A percentile compares a stretch with the other conserved stretches of the same genome.
These are phyloP conservation scores for Aureobasidium uvarum DNA, from an alignment of 2,329 filamentous ascomycete genomes.

Conservation along the genomic window DNA sequence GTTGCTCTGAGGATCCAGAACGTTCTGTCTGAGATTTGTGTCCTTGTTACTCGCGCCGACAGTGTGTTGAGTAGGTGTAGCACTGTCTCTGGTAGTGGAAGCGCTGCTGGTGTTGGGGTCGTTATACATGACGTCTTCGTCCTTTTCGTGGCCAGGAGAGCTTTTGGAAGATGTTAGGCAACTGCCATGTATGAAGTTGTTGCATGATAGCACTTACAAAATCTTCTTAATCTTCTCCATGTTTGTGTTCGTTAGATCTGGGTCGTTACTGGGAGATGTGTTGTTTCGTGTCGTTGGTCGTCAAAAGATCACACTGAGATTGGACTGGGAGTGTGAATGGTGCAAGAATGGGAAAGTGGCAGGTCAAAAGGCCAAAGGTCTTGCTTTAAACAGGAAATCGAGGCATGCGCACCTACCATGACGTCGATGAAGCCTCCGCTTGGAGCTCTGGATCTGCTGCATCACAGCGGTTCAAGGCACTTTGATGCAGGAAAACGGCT, in stretches of 20 bases:
- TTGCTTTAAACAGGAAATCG: conserved; percentile 7
- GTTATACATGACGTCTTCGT: conserved; percentile 40
- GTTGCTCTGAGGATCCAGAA: conserved; percentile 30
- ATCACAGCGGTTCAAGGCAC: conserved; percentile 3
- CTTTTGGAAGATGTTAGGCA: conserved; percentile 28
- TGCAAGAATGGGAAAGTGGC: background rate
- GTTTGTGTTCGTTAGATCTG: background rate
- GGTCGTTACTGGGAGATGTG: conserved; percentile 4
- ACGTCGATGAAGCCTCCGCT: conserved; percentile 3
- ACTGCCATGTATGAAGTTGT: background rate
- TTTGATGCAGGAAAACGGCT: conserved; percentile 1
- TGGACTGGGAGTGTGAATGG: background rate
- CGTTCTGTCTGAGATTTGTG: conserved; percentile 18
- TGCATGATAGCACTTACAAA: conserved; percentile 37
- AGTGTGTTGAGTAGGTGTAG: background rate
- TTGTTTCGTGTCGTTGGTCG: conserved; percentile 7
- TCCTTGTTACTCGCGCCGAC: background rate
- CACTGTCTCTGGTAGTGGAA: conserved; percentile 8
- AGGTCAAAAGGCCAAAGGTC: background rate
- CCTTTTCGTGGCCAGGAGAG: conserved; percentile 38
- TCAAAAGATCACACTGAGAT: background rate
- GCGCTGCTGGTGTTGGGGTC: conserved; percentile 28
- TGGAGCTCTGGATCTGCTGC: background rate
- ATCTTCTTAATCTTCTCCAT: conserved; percentile 49
- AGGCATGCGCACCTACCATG: background rate